A percentile compares a stretch with the other conserved stretches of the same genome.
phyloP scores from a whole-genome alignment of 2,329 filamentous ascomycete species.

The Fusarium stilboides region DNA sequence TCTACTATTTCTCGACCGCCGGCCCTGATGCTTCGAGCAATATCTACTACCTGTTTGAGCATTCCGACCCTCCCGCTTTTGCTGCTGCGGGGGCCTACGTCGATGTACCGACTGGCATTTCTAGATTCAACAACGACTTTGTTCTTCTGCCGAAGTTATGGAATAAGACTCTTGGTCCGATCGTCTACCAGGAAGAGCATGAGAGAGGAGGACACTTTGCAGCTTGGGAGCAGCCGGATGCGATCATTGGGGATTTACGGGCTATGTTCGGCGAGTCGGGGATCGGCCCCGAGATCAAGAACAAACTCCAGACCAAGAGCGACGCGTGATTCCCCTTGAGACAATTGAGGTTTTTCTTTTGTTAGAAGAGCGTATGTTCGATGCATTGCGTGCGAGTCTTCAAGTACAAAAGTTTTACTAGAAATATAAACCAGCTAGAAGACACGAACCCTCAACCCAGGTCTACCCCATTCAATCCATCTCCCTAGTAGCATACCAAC shows the following conservation, averaged over 20 bases:
- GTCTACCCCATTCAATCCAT: conserved; percentile 7
- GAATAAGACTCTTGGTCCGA: conserved; percentile 69
- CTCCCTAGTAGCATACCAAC: conserved; percentile 10
- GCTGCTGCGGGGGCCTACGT: conserved; percentile 4
- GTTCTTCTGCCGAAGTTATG: conserved; percentile 67
- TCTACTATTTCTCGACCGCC: conserved; percentile 80
- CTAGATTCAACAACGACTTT: conserved; percentile 72
- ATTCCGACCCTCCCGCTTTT: conserved; percentile 50
- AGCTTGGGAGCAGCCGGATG: conserved; percentile 70
- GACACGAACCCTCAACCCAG: not conserved
- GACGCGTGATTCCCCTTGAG: too few species aligned
- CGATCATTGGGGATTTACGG: conserved; percentile 66
- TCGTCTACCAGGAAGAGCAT: conserved; percentile 70
- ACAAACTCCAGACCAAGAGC: too few species aligned
- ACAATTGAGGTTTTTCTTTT: too few species aligned
- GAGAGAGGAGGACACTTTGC: conserved; percentile 73
- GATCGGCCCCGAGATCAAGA: not conserved
- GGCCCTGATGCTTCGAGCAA: conserved; percentile 79
- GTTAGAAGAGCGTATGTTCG: too few species aligned
- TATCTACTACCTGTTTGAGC: conserved; percentile 80
- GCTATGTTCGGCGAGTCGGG: conserved; percentile 64
- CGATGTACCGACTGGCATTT: conserved; percentile 62
- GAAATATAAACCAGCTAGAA: not conserved
- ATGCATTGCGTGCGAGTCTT: too few species aligned
- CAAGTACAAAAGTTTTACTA: too few species aligned